Conservation (phyloP, 257 asterid species). For the Solanum appendiculatum region DNA sequence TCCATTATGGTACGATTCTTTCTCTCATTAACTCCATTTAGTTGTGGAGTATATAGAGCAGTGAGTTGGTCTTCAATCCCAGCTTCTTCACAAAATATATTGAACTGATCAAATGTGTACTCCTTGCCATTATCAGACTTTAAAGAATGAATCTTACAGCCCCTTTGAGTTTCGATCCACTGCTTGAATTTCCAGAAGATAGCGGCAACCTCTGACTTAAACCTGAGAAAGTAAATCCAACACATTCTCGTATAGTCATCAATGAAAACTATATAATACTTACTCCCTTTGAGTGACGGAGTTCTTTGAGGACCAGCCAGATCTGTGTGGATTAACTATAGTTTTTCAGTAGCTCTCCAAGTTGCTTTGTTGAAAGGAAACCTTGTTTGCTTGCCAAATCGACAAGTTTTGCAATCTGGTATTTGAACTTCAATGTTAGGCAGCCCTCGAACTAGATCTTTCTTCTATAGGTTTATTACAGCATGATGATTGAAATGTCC, state of each 20-base stretch:
- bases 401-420: not conserved
- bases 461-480: too few relatives aligned
- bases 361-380: not conserved
- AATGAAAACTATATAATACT: not conserved
- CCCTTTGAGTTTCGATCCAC: not conserved
- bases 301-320: not conserved
- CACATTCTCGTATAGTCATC: not conserved
- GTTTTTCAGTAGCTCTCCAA: not conserved
- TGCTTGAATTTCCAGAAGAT: not conserved
- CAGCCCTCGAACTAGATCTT: not conserved
- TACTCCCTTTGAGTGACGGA: not conserved
- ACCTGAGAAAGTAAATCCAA: not conserved
- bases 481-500: too few relatives aligned
- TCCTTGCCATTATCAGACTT: not conserved
- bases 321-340: not conserved
- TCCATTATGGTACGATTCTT: not conserved
- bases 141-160: not conserved
- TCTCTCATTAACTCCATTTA: not conserved
- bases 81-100: not conserved
- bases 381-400: not conserved
- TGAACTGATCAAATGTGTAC: not conserved
- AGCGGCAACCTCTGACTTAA: not conserved
- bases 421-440: not conserved
- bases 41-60: not conserved
- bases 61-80: not conserved